Percentiles rank a stretch among this genome's conserved stretches.
These are phyloP conservation scores for Eruca vesicaria DNA, from an alignment of 441 rosid genomes.

Conservation along the genomic window DNA sequence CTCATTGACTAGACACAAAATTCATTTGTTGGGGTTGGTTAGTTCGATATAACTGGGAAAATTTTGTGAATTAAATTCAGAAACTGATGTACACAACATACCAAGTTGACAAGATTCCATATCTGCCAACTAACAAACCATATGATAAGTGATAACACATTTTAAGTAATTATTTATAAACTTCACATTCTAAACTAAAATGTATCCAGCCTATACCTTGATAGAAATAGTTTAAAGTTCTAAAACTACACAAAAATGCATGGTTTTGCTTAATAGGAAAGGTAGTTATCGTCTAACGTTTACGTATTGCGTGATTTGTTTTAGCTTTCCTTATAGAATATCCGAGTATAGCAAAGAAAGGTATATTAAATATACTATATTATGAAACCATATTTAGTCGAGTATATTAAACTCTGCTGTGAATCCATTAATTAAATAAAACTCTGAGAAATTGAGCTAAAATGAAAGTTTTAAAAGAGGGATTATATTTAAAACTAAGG, in stretches of 20 bases:
- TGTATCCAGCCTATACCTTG: too few species aligned
- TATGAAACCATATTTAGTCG: not conserved
- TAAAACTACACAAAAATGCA: not conserved
- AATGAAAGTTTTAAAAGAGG: not conserved
- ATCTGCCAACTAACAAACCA: slow-evolving; percentile 23
- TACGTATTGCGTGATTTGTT: not conserved
- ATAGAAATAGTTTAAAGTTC: too few species aligned
- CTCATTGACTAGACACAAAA: not conserved
- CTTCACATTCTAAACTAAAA: not conserved
- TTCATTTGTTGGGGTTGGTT: not conserved
- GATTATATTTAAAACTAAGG: slow-evolving; percentile 1
- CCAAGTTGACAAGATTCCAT: slow-evolving; percentile 14
- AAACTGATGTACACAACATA: not conserved
- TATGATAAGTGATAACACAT: not conserved
- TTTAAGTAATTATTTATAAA: not conserved
- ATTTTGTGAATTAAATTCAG: not conserved
- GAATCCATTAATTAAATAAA: not conserved
- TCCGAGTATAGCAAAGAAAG: not conserved
- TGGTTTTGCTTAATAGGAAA: not conserved
- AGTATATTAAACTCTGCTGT: slow-evolving; percentile 9
- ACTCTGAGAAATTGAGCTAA: not conserved
- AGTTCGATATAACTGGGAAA: not conserved
- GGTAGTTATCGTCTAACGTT: not conserved
- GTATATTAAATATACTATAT: not conserved
- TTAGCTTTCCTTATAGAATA: not conserved